phyloP scores from a whole-genome alignment of 2,329 filamentous ascomycete species.

The Thelonectria blattea region DNA sequence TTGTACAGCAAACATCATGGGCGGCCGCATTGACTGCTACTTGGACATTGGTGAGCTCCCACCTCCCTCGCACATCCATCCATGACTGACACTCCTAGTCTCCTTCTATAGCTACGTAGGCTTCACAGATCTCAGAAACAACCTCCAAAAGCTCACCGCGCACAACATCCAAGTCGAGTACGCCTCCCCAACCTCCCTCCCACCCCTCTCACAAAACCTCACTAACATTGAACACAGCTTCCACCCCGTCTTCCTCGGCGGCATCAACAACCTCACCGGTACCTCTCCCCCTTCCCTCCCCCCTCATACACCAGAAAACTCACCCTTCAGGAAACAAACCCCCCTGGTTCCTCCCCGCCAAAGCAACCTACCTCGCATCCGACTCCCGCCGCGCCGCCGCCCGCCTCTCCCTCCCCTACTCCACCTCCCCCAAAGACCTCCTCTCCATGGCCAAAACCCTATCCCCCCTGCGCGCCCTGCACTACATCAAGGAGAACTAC shows the following conservation, averaged over 20 bases:
- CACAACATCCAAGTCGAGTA: constrained; percentile 72
- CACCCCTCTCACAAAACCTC: neutral
- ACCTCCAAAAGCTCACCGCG: constrained; percentile 58
- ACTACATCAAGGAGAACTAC: constrained; percentile 68
- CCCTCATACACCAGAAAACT: neutral
- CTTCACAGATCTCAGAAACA: constrained; percentile 63
- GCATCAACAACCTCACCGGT: constrained; percentile 66
- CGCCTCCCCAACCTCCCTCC: constrained; percentile 33
- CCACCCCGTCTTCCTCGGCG: constrained; percentile 74
- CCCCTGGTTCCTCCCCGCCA: constrained; percentile 73
- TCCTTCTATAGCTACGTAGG: constrained; percentile 67
- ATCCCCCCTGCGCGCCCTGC: constrained; percentile 69
- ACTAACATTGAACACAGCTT: constrained; percentile 56
- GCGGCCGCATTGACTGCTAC: constrained; percentile 68
- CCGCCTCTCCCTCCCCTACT: constrained; percentile 46
- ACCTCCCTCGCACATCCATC: neutral
- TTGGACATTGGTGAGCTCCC: constrained; percentile 66
- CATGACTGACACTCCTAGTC: constrained; percentile 50
- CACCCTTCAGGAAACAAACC: constrained; percentile 68
- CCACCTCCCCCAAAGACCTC: constrained; percentile 51
- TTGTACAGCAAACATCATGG: constrained; percentile 51
- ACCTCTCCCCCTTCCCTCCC: constrained; percentile 38
- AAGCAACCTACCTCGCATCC: constrained; percentile 61
- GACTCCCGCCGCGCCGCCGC: constrained; percentile 50
- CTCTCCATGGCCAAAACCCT: constrained; percentile 51